Evolutionary conservation across 306 rosid species (phyloP).

Genomic region (Casuarina glauca): DNA sequence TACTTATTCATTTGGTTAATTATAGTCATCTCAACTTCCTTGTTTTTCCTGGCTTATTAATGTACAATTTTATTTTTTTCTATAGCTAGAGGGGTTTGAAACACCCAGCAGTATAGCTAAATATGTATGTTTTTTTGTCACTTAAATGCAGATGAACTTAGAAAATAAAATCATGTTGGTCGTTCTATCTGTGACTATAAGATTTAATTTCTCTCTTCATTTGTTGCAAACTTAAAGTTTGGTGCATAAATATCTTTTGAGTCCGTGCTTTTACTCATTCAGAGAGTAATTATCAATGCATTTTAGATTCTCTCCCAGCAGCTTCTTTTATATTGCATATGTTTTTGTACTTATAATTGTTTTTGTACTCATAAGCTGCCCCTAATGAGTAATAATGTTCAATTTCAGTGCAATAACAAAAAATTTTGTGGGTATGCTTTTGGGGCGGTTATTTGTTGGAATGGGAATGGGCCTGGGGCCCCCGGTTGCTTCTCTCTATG

Average conservation of each 20-base stretch:
- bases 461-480: constrained; percentile 94
- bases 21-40: background rate
- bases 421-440: constrained; percentile 89
- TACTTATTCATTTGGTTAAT: background rate
- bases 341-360: background rate
- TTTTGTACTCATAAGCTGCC: background rate
- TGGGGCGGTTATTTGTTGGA: constrained; percentile 94
- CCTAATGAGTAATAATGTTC: constrained; percentile 1
- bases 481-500: constrained; percentile 79
- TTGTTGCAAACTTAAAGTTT: constrained; percentile 8
- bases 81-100: background rate
- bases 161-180: constrained; percentile 6
- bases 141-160: background rate
- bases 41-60: background rate
- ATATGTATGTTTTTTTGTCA: background rate
- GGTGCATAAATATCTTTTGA: background rate
- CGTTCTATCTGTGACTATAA: constrained; percentile 7
- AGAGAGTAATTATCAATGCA: background rate
- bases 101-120: background rate
- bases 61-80: background rate
- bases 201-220: constrained; percentile 6
- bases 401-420: constrained; percentile 83
- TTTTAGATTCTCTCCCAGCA: background rate
- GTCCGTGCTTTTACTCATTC: background rate
- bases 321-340: background rate